These are phyloP conservation scores for Drechmeria coniospora DNA, from an alignment of 2,329 filamentous ascomycete species.

Conservation along the genomic window DNA sequence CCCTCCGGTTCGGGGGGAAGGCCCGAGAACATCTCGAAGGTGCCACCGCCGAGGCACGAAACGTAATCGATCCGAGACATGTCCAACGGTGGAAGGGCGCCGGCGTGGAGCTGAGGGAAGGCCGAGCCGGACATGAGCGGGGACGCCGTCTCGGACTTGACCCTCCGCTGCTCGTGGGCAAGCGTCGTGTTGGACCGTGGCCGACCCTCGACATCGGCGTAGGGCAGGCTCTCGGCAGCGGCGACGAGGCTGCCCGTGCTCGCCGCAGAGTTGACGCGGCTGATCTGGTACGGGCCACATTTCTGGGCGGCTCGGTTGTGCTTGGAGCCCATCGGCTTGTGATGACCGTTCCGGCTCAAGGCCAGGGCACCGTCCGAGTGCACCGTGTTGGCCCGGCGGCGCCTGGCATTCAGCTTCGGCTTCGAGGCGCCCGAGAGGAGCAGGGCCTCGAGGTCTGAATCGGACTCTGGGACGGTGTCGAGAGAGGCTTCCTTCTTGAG, in stretches of 20 bases:
- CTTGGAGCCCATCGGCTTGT: slow-evolving; percentile 46
- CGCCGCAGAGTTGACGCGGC: slow-evolving; percentile 41
- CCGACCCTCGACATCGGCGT: slow-evolving; percentile 20
- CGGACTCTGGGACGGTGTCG: slow-evolving; percentile 49
- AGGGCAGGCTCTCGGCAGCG: slow-evolving; percentile 24
- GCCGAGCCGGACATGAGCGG: slow-evolving; percentile 36
- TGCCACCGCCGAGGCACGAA: slow-evolving; percentile 28
- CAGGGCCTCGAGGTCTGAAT: slow-evolving; percentile 34
- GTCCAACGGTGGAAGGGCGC: slow-evolving; percentile 40
- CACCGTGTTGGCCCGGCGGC: slow-evolving; percentile 45
- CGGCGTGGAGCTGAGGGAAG: slow-evolving; percentile 36
- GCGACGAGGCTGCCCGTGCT: slow-evolving; percentile 33
- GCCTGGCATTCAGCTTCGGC: slow-evolving; percentile 28
- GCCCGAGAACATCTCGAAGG: slow-evolving; percentile 37
- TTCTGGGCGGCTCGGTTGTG: slow-evolving; percentile 46
- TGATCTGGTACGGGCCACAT: slow-evolving; percentile 45
- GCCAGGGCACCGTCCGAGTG: slow-evolving; percentile 44
- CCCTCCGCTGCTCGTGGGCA: slow-evolving; percentile 32
- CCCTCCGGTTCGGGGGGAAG: slow-evolving; percentile 35
- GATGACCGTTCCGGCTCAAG: slow-evolving; percentile 49
- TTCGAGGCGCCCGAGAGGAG: slow-evolving; percentile 11
- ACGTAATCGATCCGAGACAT: slow-evolving; percentile 39
- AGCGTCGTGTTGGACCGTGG: slow-evolving; percentile 19
- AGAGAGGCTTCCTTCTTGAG: slow-evolving; percentile 45
- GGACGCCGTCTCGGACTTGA: slow-evolving; percentile 47